These are phyloP conservation scores for Corchorus olitorius DNA, from an alignment of 345 rosid species.

Conservation along the genomic window DNA sequence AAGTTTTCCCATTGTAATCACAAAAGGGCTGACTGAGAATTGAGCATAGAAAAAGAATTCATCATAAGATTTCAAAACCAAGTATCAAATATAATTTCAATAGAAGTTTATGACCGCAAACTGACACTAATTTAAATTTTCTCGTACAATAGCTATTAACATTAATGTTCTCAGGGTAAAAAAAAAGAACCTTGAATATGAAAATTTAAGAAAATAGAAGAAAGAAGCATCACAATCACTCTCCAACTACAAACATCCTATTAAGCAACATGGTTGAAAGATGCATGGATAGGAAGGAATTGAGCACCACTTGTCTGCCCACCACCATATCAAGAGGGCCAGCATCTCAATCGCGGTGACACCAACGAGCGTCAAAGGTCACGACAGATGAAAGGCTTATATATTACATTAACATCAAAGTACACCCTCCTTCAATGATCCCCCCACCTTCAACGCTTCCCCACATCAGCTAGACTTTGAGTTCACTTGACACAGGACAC, in stretches of 20 bases:
- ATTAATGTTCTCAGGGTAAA: conserved; percentile 36
- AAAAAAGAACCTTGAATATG: conserved; percentile 32
- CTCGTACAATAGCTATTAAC: conserved; percentile 60
- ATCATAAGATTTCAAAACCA: conserved; percentile 25
- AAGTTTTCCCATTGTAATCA: neutral
- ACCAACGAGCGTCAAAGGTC: conserved; percentile 7
- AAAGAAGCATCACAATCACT: conserved; percentile 52
- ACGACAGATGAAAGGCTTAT: conserved; percentile 13
- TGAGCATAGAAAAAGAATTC: neutral
- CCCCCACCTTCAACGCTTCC: conserved; percentile 29
- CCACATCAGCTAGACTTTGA: conserved; percentile 35
- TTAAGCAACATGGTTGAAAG: conserved; percentile 37
- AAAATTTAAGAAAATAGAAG: conserved; percentile 25
- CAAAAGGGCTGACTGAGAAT: neutral
- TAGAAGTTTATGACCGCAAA: conserved; percentile 36
- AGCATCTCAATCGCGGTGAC: conserved; percentile 17
- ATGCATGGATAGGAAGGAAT: conserved; percentile 26
- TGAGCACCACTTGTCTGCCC: conserved; percentile 31
- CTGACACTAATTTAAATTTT: conserved; percentile 45
- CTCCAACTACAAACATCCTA: conserved; percentile 53
- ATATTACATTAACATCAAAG: conserved; percentile 25
- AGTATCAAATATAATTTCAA: conserved; percentile 32
- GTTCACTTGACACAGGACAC: conserved; percentile 44
- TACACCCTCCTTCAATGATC: conserved; percentile 28
- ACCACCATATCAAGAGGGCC: conserved; percentile 27